A percentile compares a stretch with the other conserved stretches of the same genome.
Conservation (phyloP, 1,284 basidiomycete species). For the Ustanciosporium gigantosporum region DNA sequence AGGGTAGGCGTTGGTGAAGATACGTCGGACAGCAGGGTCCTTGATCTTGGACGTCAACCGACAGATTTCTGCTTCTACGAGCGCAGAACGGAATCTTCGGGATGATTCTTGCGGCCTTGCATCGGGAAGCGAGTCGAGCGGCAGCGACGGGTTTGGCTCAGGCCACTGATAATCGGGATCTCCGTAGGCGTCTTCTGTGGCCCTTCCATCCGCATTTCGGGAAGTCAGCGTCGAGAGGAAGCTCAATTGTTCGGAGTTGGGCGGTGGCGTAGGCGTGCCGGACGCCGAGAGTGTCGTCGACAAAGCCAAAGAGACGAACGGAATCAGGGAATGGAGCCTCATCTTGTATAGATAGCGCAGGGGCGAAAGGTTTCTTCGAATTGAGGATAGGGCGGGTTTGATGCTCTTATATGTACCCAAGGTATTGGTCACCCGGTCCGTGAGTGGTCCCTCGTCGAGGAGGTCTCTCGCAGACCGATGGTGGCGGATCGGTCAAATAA, state of each 20-base stretch:
- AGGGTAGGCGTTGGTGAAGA: slow-evolving; percentile 40
- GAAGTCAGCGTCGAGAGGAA: slow-evolving; percentile 4
- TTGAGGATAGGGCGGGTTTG: neutral
- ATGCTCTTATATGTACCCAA: too few species aligned
- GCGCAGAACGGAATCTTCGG: slow-evolving; percentile 22
- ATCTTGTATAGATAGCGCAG: neutral
- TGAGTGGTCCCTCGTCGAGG: too few species aligned
- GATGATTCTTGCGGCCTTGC: slow-evolving; percentile 10
- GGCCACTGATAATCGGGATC: slow-evolving; percentile 22
- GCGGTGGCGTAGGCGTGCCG: neutral
- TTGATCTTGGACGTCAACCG: slow-evolving; percentile 22
- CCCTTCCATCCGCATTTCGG: slow-evolving; percentile 16
- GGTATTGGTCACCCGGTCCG: too few species aligned
- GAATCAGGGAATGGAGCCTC: neutral
- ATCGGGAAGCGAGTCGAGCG: slow-evolving; percentile 30
- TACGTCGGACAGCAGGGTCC: slow-evolving; percentile 30
- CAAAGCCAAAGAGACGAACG: neutral
- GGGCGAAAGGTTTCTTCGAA: neutral
- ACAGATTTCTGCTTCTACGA: slow-evolving; percentile 40
- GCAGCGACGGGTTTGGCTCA: slow-evolving; percentile 14
- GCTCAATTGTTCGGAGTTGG: neutral
- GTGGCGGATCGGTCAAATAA: too few species aligned
- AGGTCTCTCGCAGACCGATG: too few species aligned
- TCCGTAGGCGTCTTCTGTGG: slow-evolving; percentile 34
- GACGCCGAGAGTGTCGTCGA: neutral